Evolutionary conservation across 257 asterid species (phyloP).

Genomic region (Striga asiatica): DNA sequence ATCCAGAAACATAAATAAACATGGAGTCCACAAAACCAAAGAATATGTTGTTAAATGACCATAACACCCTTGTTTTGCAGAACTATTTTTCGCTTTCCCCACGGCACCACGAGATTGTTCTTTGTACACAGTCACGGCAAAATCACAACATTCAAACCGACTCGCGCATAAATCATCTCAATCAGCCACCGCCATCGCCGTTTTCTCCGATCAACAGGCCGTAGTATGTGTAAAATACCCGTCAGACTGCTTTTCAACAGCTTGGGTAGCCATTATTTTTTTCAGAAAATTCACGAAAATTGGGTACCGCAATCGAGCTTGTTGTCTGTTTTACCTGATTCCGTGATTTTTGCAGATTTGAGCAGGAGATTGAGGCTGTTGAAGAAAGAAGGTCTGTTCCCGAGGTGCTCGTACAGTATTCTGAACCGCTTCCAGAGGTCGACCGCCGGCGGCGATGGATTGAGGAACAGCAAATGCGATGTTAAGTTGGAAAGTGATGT

Average conservation of each 20-base stretch:
- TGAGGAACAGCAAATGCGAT: conserved; percentile 11
- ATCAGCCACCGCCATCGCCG: not conserved
- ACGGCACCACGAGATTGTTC: not conserved
- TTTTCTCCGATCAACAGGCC: not conserved
- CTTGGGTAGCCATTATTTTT: conserved; percentile 22
- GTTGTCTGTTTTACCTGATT: not conserved
- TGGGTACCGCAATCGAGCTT: not conserved
- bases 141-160: conserved; percentile 9
- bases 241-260: conserved; percentile 27
- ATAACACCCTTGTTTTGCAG: not conserved
- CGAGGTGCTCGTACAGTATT: conserved; percentile 23
- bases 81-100: not conserved
- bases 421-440: conserved; percentile 52
- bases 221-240: conserved; percentile 31
- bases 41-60: too few relatives aligned
- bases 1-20: too few relatives aligned
- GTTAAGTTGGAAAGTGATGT: conserved; percentile 13
- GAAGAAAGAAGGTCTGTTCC: conserved; percentile 26
- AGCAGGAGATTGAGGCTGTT: conserved; percentile 22
- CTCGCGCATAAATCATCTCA: conserved; percentile 14
- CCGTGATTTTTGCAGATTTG: conserved; percentile 33
- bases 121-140: not conserved
- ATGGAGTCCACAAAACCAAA: too few relatives aligned
- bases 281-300: not conserved
- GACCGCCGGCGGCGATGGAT: conserved; percentile 20